phyloP scores from a whole-genome alignment of 2,329 filamentous ascomycete genomes.

The Colletotrichum tropicale region DNA sequence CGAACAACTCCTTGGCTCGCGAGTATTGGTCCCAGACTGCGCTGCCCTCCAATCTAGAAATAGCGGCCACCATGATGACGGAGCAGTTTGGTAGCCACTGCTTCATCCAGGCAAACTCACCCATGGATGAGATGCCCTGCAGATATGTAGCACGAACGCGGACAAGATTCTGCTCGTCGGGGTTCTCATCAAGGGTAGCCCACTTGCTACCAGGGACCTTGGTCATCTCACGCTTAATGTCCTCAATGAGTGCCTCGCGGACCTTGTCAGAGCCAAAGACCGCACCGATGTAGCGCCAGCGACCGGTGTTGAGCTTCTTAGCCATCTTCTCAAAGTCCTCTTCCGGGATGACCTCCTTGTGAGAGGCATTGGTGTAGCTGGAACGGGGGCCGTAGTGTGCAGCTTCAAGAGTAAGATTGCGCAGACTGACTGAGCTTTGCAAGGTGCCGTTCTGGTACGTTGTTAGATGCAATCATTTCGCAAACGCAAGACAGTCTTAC shows the following conservation, averaged over 20 bases:
- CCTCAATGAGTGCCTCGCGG: constrained; percentile 5
- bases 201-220: constrained; percentile 9
- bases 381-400: constrained; percentile 10
- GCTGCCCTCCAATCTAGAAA: background rate
- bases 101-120: constrained; percentile 12
- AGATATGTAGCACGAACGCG: constrained; percentile 2
- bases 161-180: constrained; percentile 2
- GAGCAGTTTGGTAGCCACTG: constrained; percentile 13
- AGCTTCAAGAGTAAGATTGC: constrained; percentile 2
- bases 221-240: background rate
- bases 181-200: constrained; percentile 8
- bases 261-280: constrained; percentile 9
- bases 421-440: constrained; percentile 8
- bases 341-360: background rate
- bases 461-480: too few species aligned
- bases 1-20: background rate
- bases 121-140: constrained; percentile 11
- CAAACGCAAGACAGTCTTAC: background rate
- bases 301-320: constrained; percentile 7
- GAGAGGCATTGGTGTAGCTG: constrained; percentile 17
- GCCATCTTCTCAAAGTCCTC: constrained; percentile 12
- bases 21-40: constrained; percentile 12
- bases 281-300: constrained; percentile 12
- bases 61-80: constrained; percentile 7
- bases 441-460: background rate